Base-by-base conservation (phyloP, 306 rosid species). In the Ormosia emarginata region DNA sequence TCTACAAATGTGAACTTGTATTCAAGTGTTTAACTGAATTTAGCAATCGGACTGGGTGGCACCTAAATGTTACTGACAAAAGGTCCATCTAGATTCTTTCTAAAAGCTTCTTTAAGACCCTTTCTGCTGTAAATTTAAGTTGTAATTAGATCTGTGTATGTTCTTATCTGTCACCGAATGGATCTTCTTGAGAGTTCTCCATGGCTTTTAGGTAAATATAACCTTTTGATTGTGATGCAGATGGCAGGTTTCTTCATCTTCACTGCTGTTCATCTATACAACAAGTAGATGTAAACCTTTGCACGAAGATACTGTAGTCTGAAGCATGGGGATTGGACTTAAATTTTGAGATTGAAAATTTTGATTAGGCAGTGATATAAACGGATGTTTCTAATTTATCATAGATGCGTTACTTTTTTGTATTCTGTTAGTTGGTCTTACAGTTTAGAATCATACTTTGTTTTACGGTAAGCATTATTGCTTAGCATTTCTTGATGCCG, bases 231-330 rank as follows among this genome's bases (percentile, higher is more conserved):
- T 85, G 13, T 84, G 85, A 75, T 89, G 97, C 98, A 94, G 98
- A 94, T 92, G 99, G 82, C 90, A 8, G 99, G 99, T 30, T 95
- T 95, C 93, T 89, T 93, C 76, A 3, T 93, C 76, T 91, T 95
- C 90, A 87, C 97, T 3, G 89, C 34, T 9, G 93, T 95, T 72
- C 97, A 95, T 86, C 87, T 95, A 4, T 95, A 95, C 92, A 80
- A 34, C 89, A 95, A 95, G 92, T 93, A 93, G 87, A 65, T 86
- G 57, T 74, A 55, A 82, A 77, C 79, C 74, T 37, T 77, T 55
- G 69, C 57, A 53, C 34, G 17, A 71, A 66, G 74, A 71, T 52
- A 67, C 49, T 84, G 59, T 83, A 79, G 81, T 73, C 10, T 84
- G 68, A 84, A 41, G 34, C 72, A 49, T 55, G 30, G 79, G 76